These are phyloP conservation scores for Grigorovia yakushimaensis DNA, from an alignment of 805 yeast species.

Conservation along the genomic window DNA sequence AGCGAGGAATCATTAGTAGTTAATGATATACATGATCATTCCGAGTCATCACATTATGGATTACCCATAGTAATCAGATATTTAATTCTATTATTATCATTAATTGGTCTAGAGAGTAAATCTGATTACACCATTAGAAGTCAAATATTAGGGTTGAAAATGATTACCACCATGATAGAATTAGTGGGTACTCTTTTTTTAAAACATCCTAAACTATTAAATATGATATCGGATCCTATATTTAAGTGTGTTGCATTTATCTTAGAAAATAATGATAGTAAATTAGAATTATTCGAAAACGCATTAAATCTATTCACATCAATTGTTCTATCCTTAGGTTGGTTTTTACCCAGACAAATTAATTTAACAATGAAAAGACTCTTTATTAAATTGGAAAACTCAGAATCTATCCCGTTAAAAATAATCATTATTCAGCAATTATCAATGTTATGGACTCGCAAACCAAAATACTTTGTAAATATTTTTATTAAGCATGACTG, in stretches of 20 bases:
- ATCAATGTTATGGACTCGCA: conserved; percentile 71
- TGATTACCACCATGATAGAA: conserved; percentile 72
- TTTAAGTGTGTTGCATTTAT: conserved; percentile 77
- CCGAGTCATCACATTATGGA: conserved; percentile 45
- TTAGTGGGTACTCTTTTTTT: conserved; percentile 58
- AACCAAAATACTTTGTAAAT: conserved; percentile 65
- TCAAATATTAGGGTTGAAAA: conserved; percentile 59
- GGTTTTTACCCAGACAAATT: conserved; percentile 64
- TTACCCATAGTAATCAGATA: conserved; percentile 68
- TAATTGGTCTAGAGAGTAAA: conserved; percentile 74
- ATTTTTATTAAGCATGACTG: conserved; percentile 83
- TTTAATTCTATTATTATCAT: conserved; percentile 62
- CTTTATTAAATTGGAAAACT: conserved; percentile 33
- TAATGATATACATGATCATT: neutral
- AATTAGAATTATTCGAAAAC: conserved; percentile 60
- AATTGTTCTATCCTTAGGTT: conserved; percentile 55
- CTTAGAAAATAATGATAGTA: conserved; percentile 53
- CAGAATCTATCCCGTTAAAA: conserved; percentile 33
- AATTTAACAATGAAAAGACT: conserved; percentile 64
- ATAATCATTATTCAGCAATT: conserved; percentile 79
- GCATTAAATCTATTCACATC: conserved; percentile 70
- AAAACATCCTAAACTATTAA: conserved; percentile 54
- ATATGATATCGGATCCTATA: conserved; percentile 63
- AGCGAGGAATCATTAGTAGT: neutral
- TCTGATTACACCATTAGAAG: conserved; percentile 58